Conservation (phyloP, 805 yeast species). For the Lachancea sp. region DNA sequence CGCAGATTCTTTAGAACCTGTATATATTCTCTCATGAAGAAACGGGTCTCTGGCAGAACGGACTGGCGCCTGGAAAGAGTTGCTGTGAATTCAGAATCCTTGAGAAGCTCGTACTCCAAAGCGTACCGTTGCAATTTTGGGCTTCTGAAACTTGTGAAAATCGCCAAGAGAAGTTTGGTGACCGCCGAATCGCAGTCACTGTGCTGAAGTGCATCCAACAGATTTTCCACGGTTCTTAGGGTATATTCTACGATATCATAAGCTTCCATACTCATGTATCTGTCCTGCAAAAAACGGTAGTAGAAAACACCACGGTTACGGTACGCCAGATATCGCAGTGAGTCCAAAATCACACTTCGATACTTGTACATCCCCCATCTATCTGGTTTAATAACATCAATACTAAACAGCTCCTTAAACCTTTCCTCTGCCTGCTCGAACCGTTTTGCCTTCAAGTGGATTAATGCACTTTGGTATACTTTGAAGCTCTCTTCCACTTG, state of each 20-base stretch:
- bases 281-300: conserved; percentile 35
- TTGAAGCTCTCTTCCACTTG: conserved; percentile 83
- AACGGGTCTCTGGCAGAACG: conserved; percentile 29
- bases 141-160: conserved; percentile 46
- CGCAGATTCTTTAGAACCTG: conserved; percentile 14
- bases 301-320: conserved; percentile 77
- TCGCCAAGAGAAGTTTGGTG: conserved; percentile 42
- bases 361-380: conserved; percentile 33
- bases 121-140: conserved; percentile 47
- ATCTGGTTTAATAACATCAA: conserved; percentile 56
- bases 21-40: conserved; percentile 14
- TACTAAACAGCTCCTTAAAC: conserved; percentile 58
- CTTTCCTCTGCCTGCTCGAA: conserved; percentile 44
- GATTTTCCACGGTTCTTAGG: conserved; percentile 48
- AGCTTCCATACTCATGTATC: conserved; percentile 24
- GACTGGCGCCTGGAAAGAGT: conserved; percentile 6
- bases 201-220: conserved; percentile 57
- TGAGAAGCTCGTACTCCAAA: conserved; percentile 52
- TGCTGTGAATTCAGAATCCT: conserved; percentile 18
- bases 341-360: conserved; percentile 61
- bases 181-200: conserved; percentile 60
- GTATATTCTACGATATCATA: conserved; percentile 39
- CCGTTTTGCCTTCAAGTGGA: conserved; percentile 46
- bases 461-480: conserved; percentile 64
- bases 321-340: conserved; percentile 67